Base-by-base conservation (phyloP, 768 basidiomycete genomes). In the Termitomyces sp. region DNA sequence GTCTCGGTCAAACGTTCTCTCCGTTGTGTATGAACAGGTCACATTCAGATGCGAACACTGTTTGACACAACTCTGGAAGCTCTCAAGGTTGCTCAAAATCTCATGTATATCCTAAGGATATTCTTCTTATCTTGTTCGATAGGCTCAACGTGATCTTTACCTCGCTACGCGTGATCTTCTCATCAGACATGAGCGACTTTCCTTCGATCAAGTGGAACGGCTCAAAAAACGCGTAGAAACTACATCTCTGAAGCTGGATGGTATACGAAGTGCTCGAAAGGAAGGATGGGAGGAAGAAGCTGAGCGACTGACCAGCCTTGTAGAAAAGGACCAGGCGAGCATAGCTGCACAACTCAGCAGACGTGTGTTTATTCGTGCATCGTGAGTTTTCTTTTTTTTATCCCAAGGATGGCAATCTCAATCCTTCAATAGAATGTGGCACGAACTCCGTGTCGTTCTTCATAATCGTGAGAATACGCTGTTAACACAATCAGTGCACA, bases 381-480 rank as follows among this genome's bases (percentile, higher is more conserved):
- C 87, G 92, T 94, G 66, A 66, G 85, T 68, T 5, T 20, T 20
- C 45, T 10, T 10, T 6, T 14, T 9, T 45, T 20, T 20, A n/a
- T n/a, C 54, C n/a, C 18, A 8, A 36, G 22, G 32, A 40, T 26
- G 13, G 1, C 20, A n/a, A 60, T 54, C 36, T 46, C 38, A 44
- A 51, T 48, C 9, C 48, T 53, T 47, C 40, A 54, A 32, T 63
- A 94, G 94, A 62, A 83, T 97, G 82, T 98, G 94, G 94, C 91
- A 96, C 65, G 94, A 98, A 70, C 78, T 96, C n/a, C 85, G 92
- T 24, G 90, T 94, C 18, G 87, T 98, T 38, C 74, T 96, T 46
- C 94, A 97, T 70, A 94, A 95, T 62, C 79, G 89, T 55, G 94
- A 97, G 73, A 92, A 93, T 63, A 80, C 89, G 0, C 78, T 95